Base-by-base conservation (phyloP, 768 basidiomycete species). In the Tylopilus intermedius region DNA sequence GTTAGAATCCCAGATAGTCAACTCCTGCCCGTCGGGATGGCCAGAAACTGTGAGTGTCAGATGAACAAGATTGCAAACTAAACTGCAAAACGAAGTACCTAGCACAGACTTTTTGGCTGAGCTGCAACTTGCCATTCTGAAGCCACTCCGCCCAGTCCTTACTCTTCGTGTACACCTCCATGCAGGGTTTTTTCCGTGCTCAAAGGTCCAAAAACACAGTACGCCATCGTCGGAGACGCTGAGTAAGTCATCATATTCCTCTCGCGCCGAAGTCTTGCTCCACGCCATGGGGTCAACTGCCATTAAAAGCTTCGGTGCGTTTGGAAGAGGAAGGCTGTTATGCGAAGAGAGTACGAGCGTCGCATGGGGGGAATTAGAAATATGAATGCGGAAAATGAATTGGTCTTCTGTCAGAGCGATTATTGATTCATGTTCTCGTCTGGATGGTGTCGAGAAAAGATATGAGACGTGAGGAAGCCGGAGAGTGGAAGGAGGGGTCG, bases 1-100 rank as follows among this genome's bases (percentile, higher is more conserved):
- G 47, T 87, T 87, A 0, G 94, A 96, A 68, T 97, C 93, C 95
- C 95, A 98, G 15, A 98, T 92, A 0, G 92, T 93, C 43, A 97
- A 69, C 63, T 94, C 91, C 53, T 88, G 78, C 0, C 86, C 86
- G 18, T 80, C 78, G 0, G 74, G 61, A 14, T 71, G 66, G 5
- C 77, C 72, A 13, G 86, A 81, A 55, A 92, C 90, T 93, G 41
- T 18, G 8, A 40, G 27, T 3, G 13, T 45, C 35, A 44, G 35
- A 52, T 47, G 22, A 60, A 51, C 11, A 57, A 46, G 18, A 54
- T 8, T 30, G n/a, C 22, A 26, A 9, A 35, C 5, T 15, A 26
- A 18, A 40, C 21, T 45, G 30, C n/a, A 46, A 47, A 56, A 58
- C 73, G 30, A 30, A 79, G 54, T 65, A 92, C 94, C 82, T 54